A percentile compares a stretch with the other conserved stretches of the same genome.
phyloP scores from a whole-genome alignment of 2,329 filamentous ascomycete genomes.

The Colletotrichum godetiae region DNA sequence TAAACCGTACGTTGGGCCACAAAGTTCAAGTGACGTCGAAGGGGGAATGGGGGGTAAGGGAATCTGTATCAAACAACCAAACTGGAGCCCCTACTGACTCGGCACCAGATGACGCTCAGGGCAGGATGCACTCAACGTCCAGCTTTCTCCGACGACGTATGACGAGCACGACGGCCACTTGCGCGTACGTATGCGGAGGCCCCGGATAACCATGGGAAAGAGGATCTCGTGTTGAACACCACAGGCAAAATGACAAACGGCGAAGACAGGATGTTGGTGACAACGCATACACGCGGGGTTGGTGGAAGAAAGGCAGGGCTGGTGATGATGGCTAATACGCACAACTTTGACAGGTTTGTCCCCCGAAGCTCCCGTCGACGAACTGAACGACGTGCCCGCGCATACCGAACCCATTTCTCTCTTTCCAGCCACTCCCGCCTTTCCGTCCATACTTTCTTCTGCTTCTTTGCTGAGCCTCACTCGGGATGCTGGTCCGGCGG shows the following conservation, averaged over 20 bases:
- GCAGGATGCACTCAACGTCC: slow-evolving; percentile 16
- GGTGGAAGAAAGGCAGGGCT: background rate
- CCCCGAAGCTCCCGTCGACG: background rate
- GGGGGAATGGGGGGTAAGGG: background rate
- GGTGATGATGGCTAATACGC: background rate
- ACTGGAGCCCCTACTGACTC: slow-evolving; percentile 23
- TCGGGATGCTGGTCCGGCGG: background rate
- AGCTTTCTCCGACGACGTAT: background rate
- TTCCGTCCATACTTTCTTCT: background rate
- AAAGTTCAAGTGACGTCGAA: background rate
- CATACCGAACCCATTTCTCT: background rate
- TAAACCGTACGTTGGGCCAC: background rate
- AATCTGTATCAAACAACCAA: slow-evolving; percentile 20
- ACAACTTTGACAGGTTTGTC: too few relatives aligned
- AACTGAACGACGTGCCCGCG: background rate
- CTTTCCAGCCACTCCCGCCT: background rate
- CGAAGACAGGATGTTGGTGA: background rate
- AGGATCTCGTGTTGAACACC: background rate
- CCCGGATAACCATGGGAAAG: background rate
- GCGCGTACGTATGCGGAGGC: background rate
- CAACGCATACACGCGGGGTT: background rate
- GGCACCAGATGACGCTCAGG: slow-evolving; percentile 22
- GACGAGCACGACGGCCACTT: background rate
- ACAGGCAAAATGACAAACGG: background rate
- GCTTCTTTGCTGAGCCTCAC: background rate